A percentile compares a stretch with the other conserved stretches of the same genome.
phyloP scores from a whole-genome alignment of 805 yeast genomes.

The Clavispora fructus region DNA sequence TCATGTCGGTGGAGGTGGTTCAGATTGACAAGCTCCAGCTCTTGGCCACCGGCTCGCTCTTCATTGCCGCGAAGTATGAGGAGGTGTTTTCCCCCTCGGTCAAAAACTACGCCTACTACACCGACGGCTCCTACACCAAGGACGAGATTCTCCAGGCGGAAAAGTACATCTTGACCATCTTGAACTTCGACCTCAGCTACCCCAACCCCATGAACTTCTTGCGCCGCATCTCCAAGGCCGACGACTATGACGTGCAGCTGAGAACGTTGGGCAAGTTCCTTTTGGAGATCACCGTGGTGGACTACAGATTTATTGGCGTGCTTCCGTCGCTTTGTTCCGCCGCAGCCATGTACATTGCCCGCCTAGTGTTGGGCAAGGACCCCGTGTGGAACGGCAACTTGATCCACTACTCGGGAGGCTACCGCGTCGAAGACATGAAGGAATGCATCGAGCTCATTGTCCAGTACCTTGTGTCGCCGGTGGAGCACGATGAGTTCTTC shows the following conservation, averaged over 20 bases:
- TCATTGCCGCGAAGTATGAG: slow-evolving; percentile 90
- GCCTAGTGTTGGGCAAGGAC: slow-evolving; percentile 61
- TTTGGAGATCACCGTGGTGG: slow-evolving; percentile 72
- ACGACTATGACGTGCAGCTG: slow-evolving; percentile 77
- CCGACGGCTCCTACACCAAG: slow-evolving; percentile 79
- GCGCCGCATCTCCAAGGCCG: slow-evolving; percentile 85
- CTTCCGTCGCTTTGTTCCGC: slow-evolving; percentile 82
- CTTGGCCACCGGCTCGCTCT: slow-evolving; percentile 77
- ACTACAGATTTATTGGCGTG: slow-evolving; percentile 65
- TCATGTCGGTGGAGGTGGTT: slow-evolving; percentile 68
- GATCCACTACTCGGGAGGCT: slow-evolving; percentile 89
- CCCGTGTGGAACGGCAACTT: slow-evolving; percentile 81
- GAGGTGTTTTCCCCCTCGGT: slow-evolving; percentile 87
- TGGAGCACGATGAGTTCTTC: slow-evolving; percentile 87
- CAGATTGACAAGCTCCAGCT: slow-evolving; percentile 77
- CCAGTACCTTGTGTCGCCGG: slow-evolving; percentile 73
- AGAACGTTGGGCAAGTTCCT: slow-evolving; percentile 83
- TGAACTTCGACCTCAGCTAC: slow-evolving; percentile 71
- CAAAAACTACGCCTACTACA: slow-evolving; percentile 77
- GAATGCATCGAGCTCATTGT: slow-evolving; percentile 71
- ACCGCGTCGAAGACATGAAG: slow-evolving; percentile 63
- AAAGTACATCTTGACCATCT: slow-evolving; percentile 63
- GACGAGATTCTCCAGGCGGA: slow-evolving; percentile 82
- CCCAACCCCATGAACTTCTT: slow-evolving; percentile 90
- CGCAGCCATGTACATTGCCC: slow-evolving; percentile 78